Evolutionary conservation across 2,329 filamentous ascomycete species (phyloP).

Genomic region (Blastomyces parvus): DNA sequence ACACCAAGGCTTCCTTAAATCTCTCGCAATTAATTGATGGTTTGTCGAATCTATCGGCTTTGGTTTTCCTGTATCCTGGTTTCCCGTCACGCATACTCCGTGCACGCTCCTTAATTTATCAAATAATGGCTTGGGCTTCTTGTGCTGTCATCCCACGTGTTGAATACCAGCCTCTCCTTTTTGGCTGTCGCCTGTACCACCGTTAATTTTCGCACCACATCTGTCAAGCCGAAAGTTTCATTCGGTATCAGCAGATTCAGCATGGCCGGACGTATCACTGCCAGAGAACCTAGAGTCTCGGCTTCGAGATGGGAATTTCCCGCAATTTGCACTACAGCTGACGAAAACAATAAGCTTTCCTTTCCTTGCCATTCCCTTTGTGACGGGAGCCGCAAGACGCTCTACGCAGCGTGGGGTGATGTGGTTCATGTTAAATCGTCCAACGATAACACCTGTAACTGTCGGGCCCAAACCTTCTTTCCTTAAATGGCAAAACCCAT

Average conservation of each 20-base stretch:
- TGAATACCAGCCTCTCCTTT: not conserved
- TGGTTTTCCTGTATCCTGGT: not conserved
- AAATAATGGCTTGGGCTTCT: not conserved
- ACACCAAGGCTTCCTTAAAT: not conserved
- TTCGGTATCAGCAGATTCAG: not conserved
- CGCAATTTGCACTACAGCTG: not conserved
- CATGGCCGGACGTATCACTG: not conserved
- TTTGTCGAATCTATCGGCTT: not conserved
- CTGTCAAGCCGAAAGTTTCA: not conserved
- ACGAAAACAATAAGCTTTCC: not conserved
- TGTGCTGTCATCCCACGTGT: constrained; percentile 1
- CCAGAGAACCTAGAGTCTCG: not conserved
- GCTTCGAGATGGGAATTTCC: not conserved
- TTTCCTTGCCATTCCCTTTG: not conserved
- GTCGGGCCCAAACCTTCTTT: not conserved
- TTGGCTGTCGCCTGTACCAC: not conserved
- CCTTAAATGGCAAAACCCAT: not conserved
- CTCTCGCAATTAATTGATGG: not conserved
- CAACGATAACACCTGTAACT: not conserved
- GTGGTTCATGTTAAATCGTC: not conserved
- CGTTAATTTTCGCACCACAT: not conserved
- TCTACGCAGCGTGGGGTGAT: not conserved
- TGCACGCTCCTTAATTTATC: not conserved
- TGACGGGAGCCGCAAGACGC: not conserved
- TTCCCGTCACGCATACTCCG: too few species aligned